Conservation (phyloP, 2,329 filamentous ascomycete species). For the Nemania sp. region DNA sequence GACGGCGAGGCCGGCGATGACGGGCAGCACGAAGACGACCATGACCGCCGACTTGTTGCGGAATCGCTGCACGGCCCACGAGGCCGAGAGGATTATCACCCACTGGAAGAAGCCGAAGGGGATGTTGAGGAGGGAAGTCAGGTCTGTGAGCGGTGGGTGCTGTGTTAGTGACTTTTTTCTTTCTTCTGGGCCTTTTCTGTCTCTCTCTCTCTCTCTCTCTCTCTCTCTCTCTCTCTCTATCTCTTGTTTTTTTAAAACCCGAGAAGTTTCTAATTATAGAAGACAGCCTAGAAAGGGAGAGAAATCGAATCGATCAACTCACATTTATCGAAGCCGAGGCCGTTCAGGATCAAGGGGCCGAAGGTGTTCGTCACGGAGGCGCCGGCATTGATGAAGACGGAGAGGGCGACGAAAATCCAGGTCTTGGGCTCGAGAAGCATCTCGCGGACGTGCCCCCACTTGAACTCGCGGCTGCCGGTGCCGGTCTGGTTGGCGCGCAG, state of each 20-base stretch:
- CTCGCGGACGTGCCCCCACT: constrained; percentile 57
- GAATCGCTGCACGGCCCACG: constrained; percentile 60
- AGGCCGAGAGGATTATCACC: constrained; percentile 60
- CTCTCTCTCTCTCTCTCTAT: too few relatives aligned
- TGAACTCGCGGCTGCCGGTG: constrained; percentile 56
- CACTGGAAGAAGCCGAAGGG: constrained; percentile 67
- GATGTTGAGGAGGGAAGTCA: constrained; percentile 66
- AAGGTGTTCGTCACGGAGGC: constrained; percentile 67
- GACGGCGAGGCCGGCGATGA: constrained; percentile 63
- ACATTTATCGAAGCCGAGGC: constrained; percentile 64
- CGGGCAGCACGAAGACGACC: constrained; percentile 58
- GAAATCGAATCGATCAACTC: constrained; percentile 23
- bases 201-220: too few relatives aligned
- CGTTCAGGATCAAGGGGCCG: constrained; percentile 64
- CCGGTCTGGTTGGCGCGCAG: constrained; percentile 60
- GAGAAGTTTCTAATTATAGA: too few relatives aligned
- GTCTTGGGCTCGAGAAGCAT: constrained; percentile 56
- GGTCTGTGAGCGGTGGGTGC: too few relatives aligned
- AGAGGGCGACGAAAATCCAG: constrained; percentile 64
- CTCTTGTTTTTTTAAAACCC: too few relatives aligned
- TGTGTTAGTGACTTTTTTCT: too few relatives aligned
- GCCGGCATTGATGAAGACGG: constrained; percentile 66
- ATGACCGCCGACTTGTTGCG: constrained; percentile 62
- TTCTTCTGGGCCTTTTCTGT: too few relatives aligned
- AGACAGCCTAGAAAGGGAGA: too few relatives aligned